Evolutionary conservation across 1,139 yeast genomes (phyloP).

Genomic region (Candida labiduridarum): DNA sequence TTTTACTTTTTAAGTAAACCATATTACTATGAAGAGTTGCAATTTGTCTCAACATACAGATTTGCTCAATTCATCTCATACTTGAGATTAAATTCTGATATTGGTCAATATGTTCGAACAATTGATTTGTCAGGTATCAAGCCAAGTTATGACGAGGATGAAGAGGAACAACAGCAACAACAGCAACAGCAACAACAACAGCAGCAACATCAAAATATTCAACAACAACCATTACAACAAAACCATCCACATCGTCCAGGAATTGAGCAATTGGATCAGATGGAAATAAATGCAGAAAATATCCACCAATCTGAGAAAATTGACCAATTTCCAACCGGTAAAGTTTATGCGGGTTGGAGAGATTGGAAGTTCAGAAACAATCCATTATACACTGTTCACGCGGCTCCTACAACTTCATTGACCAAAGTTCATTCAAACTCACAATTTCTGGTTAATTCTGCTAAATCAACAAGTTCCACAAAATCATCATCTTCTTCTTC

Average conservation of each 20-base stretch:
- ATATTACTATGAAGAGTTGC: slow-evolving; percentile 54
- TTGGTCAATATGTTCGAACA: slow-evolving; percentile 56
- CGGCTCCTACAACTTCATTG: slow-evolving; percentile 21
- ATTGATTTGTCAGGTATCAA: slow-evolving; percentile 59
- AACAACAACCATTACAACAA: slow-evolving; percentile 1
- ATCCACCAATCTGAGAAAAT: slow-evolving; percentile 9
- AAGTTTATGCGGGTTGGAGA: slow-evolving; percentile 74
- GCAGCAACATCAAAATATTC: slow-evolving; percentile 12
- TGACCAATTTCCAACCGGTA: slow-evolving; percentile 18
- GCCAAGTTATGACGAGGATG: slow-evolving; percentile 49
- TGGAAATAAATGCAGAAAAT: neutral
- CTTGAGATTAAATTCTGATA: slow-evolving; percentile 52
- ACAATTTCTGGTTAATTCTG: slow-evolving; percentile 21
- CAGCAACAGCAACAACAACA: slow-evolving; percentile 15
- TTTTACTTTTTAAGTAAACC: slow-evolving; percentile 57
- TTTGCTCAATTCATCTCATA: slow-evolving; percentile 77
- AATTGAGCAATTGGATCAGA: neutral
- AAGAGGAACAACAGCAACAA: slow-evolving; percentile 22
- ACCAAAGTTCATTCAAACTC: slow-evolving; percentile 31
- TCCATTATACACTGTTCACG: slow-evolving; percentile 55
- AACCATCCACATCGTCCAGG: neutral
- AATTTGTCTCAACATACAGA: slow-evolving; percentile 67
- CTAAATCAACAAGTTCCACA: slow-evolving; percentile 21
- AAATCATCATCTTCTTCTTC: slow-evolving; percentile 19
- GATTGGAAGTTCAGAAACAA: slow-evolving; percentile 82